These are phyloP conservation scores for Xanthoceras sorbifolium DNA, from an alignment of 345 rosid genomes.

Conservation along the genomic window DNA sequence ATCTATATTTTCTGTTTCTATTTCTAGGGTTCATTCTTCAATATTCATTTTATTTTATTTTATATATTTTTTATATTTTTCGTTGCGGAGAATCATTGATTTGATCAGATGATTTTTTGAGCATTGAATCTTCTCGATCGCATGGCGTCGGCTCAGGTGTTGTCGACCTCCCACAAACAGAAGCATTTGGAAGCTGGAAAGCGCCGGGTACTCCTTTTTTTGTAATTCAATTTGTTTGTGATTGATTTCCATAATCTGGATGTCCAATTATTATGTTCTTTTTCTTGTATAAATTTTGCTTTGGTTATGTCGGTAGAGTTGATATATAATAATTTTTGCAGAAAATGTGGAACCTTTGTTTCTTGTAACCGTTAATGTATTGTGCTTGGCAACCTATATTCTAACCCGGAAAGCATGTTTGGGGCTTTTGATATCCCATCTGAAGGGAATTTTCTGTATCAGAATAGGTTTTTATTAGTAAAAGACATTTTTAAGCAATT, in stretches of 20 bases:
- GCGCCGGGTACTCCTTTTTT: constrained; percentile 63
- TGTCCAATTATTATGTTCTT: background rate
- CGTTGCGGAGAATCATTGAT: background rate
- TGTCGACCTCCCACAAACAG: constrained; percentile 71
- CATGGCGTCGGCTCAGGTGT: constrained; percentile 97
- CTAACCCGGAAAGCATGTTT: background rate
- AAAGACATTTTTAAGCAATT: background rate
- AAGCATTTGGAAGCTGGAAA: constrained; percentile 93
- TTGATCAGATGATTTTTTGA: constrained; percentile 17
- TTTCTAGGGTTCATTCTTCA: background rate
- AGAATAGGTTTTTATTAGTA: background rate
- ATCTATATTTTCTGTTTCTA: background rate
- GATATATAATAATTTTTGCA: background rate
- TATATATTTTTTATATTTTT: background rate
- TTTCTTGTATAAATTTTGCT: background rate
- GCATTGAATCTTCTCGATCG: constrained; percentile 17
- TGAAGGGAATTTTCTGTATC: background rate
- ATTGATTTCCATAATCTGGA: constrained; percentile 7
- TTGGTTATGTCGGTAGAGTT: constrained; percentile 4
- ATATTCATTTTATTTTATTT: background rate
- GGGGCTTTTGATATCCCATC: background rate
- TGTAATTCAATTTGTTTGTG: background rate
- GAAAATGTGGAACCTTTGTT: background rate
- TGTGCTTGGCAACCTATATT: background rate
- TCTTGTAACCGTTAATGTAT: background rate